Conservation (phyloP, 352 stramenopile species). For the Phytophthora aleatoria region DNA sequence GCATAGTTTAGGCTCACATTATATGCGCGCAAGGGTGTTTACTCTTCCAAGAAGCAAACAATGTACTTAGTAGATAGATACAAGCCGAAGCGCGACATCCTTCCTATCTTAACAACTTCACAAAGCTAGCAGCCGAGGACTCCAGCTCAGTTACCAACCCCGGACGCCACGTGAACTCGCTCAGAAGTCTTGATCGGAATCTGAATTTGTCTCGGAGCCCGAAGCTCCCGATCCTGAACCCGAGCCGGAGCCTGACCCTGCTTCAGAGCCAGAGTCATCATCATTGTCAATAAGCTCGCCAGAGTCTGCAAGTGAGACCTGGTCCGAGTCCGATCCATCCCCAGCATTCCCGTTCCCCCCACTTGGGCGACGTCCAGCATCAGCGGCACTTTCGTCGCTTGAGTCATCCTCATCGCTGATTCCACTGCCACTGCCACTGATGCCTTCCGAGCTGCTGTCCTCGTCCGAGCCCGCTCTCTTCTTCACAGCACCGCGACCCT, state of each 20-base stretch:
- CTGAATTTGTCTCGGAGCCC: slow-evolving; percentile 73
- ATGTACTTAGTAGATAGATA: not conserved
- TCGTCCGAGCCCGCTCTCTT: slow-evolving; percentile 51
- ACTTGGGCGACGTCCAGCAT: slow-evolving; percentile 4
- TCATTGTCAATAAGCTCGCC: slow-evolving; percentile 85
- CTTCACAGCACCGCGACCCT: slow-evolving; percentile 25
- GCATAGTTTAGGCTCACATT: not conserved
- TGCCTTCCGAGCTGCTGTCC: slow-evolving; percentile 52
- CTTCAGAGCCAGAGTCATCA: slow-evolving; percentile 71
- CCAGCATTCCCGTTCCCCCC: slow-evolving; percentile 20
- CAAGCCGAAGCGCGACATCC: not conserved
- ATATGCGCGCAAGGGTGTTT: not conserved
- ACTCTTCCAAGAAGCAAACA: not conserved
- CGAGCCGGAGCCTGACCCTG: slow-evolving; percentile 42
- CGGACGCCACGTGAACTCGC: not conserved
- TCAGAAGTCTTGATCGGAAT: slow-evolving; percentile 88
- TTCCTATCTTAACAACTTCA: not conserved
- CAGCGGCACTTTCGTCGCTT: slow-evolving; percentile 55
- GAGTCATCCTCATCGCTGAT: slow-evolving; percentile 50
- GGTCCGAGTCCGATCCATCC: slow-evolving; percentile 70
- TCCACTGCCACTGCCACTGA: slow-evolving; percentile 41
- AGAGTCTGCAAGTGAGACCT: slow-evolving; percentile 85
- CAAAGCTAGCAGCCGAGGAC: too few species aligned
- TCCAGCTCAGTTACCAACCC: not conserved
- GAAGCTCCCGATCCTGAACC: slow-evolving; percentile 66